These are phyloP conservation scores for Colletotrichum incanum DNA, from an alignment of 2,329 filamentous ascomycete species.

Conservation along the genomic window DNA sequence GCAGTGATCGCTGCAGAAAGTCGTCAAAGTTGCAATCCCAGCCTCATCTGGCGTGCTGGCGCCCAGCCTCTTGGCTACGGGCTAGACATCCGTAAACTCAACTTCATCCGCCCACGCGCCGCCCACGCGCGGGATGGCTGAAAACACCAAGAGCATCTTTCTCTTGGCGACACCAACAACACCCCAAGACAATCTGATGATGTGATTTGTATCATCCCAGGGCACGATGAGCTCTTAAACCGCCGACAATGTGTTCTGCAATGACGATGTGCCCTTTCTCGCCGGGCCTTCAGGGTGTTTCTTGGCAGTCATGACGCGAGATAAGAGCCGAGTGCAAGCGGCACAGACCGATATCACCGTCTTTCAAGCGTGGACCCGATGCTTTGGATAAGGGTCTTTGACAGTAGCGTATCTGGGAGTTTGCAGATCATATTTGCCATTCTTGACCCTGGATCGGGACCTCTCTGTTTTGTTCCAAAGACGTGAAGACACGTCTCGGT, in stretches of 20 bases:
- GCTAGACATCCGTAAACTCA: constrained; percentile 23
- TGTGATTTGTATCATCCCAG: neutral
- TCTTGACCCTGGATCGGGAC: constrained; percentile 1
- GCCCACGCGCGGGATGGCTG: constrained; percentile 23
- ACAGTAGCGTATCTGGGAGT: constrained; percentile 8
- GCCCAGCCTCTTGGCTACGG: constrained; percentile 41
- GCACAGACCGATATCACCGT: neutral
- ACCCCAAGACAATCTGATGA: neutral
- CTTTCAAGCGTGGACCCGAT: neutral
- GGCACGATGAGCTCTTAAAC: neutral
- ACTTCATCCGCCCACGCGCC: constrained; percentile 12
- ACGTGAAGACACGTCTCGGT: constrained; percentile 25
- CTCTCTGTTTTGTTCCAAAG: neutral
- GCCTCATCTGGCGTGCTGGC: constrained; percentile 42
- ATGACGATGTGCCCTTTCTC: neutral
- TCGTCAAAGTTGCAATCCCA: constrained; percentile 40
- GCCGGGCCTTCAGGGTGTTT: neutral
- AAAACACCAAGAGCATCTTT: constrained; percentile 5
- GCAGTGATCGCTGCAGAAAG: constrained; percentile 16
- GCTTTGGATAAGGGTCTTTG: constrained; percentile 13
- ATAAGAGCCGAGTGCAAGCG: neutral
- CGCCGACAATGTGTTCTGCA: neutral
- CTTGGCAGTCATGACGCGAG: constrained; percentile 10
- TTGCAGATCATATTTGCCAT: constrained; percentile 20
- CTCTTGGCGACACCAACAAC: constrained; percentile 18